phyloP scores from a whole-genome alignment of 2,329 filamentous ascomycete genomes.

The Fusarium concolor region DNA sequence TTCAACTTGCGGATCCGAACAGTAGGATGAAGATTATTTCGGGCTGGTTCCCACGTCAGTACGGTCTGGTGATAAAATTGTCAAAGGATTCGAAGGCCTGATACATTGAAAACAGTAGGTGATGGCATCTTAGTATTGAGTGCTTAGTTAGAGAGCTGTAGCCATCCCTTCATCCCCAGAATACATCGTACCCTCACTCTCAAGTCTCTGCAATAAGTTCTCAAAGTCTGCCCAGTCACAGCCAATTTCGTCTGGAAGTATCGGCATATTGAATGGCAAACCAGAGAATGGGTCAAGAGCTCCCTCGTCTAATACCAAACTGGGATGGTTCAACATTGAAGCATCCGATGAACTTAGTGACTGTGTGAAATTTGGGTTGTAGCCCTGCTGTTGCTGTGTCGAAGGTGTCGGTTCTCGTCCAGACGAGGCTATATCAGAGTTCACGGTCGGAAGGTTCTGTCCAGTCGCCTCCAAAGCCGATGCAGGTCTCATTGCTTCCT shows the following conservation, averaged over 20 bases:
- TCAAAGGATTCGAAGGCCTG: neutral
- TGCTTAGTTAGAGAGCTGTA: neutral
- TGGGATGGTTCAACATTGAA: accelerated
- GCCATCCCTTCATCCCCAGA: neutral
- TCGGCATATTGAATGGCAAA: neutral
- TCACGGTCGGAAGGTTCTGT: accelerated
- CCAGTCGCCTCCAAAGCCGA: accelerated
- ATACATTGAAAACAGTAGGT: no score
- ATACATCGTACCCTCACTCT: neutral
- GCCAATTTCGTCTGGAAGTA: constrained; percentile 9
- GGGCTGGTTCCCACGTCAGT: constrained; percentile 23
- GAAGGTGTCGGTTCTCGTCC: accelerated
- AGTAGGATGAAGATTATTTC: constrained; percentile 7
- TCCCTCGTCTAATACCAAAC: accelerated
- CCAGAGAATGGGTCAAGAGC: neutral
- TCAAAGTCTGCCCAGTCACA: constrained; percentile 22
- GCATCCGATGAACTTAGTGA: accelerated
- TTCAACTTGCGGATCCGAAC: constrained; percentile 47
- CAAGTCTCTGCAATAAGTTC: constrained; percentile 4
- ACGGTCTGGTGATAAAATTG: constrained; percentile 8
- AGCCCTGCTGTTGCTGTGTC: no score
- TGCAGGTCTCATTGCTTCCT: constrained; percentile 2
- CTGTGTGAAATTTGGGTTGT: no score
- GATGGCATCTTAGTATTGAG: no score
- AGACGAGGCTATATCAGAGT: accelerated